Evolutionary conservation across 306 rosid species (phyloP), one percentile per base, ranked within the genome.

Genomic region (Cicer pinnatifidum): DNA sequence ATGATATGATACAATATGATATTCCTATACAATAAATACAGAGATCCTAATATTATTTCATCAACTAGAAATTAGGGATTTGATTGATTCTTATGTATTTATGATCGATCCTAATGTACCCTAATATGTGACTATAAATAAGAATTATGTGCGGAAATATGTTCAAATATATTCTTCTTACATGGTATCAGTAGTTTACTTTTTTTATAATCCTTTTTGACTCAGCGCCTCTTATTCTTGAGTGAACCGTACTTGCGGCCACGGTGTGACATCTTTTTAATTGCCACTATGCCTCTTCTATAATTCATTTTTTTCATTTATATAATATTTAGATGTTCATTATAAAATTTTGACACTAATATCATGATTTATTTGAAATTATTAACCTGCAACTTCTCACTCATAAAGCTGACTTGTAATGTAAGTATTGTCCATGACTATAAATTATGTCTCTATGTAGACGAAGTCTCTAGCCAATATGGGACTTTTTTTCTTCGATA

Each of bases 31-130:
- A 28, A 3, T 28, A 28, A 28, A 28, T 28, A 28, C 35, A 28
- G 3, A 3, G 35, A 28, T 28, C 35, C 35, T 28, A 28, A 28
- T 28, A 28, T 28, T 28, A 28, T 28, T 28, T 28, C 35, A 28
- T 3, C 35, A 28, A 28, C 5, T 3, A 28, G 5, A 28, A 28
- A 28, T 3, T 28, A 28, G 35, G 35, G 35, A 28, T 28, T 28
- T 28, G 35, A 28, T 28, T 28, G 35, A 28, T 28, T 53, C 35
- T 53, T 53, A 53, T 16, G 60, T 53, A 54, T 19, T 19, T 17
- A 19, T 54, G 61, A 54, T 54, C 8, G 61, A 54, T 54, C 61
- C 61, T 54, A 54, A 33, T 19, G 37, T 54, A 19, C 35, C 61
- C 28, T 54, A 54, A 9, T 54, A 54, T 35, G 19, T 53, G 17